phyloP scores from a whole-genome alignment of 768 basidiomycete genomes.

The Coprinopsis sp. region DNA sequence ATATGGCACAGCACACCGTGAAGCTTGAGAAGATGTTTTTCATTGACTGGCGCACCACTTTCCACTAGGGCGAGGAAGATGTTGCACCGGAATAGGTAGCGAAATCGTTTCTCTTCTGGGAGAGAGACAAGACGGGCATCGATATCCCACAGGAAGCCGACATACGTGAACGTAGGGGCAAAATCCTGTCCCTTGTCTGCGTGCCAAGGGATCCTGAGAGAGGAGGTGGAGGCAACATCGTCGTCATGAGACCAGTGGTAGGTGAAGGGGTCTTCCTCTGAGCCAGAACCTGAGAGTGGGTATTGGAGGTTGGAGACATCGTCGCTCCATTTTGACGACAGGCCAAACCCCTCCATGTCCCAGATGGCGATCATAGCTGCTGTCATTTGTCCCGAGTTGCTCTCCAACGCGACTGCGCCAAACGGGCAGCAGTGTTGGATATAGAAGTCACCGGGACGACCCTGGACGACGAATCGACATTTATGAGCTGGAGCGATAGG shows the following conservation, averaged over 20 bases:
- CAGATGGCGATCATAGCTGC: neutral
- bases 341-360: neutral
- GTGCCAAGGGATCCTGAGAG: constrained; percentile 33
- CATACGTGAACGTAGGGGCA: constrained; percentile 24
- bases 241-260: too few relatives aligned
- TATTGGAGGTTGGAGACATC: constrained; percentile 21
- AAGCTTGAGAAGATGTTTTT: constrained; percentile 24
- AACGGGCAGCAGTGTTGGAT: constrained; percentile 20
- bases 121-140: constrained; percentile 22
- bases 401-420: neutral
- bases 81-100: too few relatives aligned
- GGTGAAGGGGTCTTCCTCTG: neutral
- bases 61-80: too few relatives aligned
- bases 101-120: too few relatives aligned
- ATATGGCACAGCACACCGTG: constrained; percentile 33
- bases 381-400: constrained; percentile 2
- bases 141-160: constrained; percentile 36
- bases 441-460: constrained; percentile 21
- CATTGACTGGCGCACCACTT: too few relatives aligned
- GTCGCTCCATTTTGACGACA: constrained; percentile 30
- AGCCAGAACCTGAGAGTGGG: neutral
- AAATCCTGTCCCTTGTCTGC: constrained; percentile 25
- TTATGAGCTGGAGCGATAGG: too few relatives aligned
- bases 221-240: constrained; percentile 12
- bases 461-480: too few relatives aligned